Conservation (phyloP, 495 filamentous ascomycete genomes). For the Neurospora cerealis region DNA sequence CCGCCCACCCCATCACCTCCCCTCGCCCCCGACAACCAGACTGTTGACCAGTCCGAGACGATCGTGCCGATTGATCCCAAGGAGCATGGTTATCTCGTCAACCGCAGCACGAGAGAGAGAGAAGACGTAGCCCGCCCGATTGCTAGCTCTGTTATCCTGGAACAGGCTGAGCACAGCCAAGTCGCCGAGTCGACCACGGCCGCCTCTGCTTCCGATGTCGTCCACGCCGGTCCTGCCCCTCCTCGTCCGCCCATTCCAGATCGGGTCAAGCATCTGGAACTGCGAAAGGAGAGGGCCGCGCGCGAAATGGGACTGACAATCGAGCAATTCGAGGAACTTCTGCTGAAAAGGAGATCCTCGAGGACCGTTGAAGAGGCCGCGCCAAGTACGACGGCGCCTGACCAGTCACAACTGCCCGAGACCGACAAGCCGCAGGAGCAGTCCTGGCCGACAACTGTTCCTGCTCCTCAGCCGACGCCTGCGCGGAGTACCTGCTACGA, state of each 20-base stretch:
- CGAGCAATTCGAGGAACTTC: neutral
- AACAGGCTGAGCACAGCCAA: neutral
- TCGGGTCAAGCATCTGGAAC: neutral
- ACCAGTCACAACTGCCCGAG: neutral
- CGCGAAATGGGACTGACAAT: neutral
- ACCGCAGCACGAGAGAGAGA: neutral
- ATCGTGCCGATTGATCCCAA: neutral
- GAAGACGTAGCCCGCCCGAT: neutral
- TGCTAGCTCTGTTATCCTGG: neutral
- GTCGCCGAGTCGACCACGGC: neutral
- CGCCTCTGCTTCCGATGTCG: neutral
- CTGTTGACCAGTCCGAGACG: neutral
- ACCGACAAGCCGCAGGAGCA: neutral
- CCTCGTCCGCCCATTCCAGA: neutral
- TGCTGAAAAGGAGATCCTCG: neutral
- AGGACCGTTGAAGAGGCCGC: neutral
- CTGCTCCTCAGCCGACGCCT: neutral
- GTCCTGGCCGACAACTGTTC: neutral
- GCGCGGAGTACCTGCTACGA: neutral
- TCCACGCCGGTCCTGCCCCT: neutral
- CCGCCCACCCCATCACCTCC: neutral
- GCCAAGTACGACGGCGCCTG: neutral
- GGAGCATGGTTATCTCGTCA: neutral
- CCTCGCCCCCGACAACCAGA: neutral
- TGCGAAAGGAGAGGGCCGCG: neutral